Evolutionary conservation across 2,329 filamentous ascomycete genomes (phyloP).

Genomic region (Aspergillus sp.): DNA sequence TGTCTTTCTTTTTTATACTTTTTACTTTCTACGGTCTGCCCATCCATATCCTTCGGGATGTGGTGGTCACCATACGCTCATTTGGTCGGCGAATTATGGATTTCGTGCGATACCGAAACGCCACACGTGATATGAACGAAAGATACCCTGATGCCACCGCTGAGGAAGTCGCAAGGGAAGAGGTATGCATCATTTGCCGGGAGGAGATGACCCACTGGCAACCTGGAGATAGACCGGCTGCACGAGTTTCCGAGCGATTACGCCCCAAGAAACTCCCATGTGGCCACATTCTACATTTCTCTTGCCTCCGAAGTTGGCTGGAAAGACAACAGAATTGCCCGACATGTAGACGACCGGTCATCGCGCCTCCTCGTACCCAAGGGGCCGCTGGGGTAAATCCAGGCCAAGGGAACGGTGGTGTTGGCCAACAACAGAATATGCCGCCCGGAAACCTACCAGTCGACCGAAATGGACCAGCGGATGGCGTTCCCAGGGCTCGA

Average conservation of each 20-base stretch:
- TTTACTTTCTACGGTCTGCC: constrained; percentile 92
- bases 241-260: constrained; percentile 70
- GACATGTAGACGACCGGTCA: constrained; percentile 82
- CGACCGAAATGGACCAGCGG: constrained; percentile 39
- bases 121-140: constrained; percentile 89
- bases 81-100: constrained; percentile 89
- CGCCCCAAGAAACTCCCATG: constrained; percentile 95
- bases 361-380: constrained; percentile 46
- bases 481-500: constrained; percentile 51
- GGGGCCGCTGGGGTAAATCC: constrained; percentile 28
- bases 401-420: constrained; percentile 26
- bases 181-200: constrained; percentile 95
- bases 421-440: constrained; percentile 29
- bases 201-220: constrained; percentile 90
- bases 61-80: constrained; percentile 89
- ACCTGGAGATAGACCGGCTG: constrained; percentile 41
- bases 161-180: constrained; percentile 80
- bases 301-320: constrained; percentile 94
- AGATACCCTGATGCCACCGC: constrained; percentile 85
- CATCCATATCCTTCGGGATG: constrained; percentile 93
- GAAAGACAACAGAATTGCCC: constrained; percentile 97
- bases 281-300: constrained; percentile 90
- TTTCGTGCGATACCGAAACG: constrained; percentile 84
- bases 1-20: constrained; percentile 89
- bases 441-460: constrained; percentile 39